A percentile compares a stretch with the other conserved stretches of the same genome.
phyloP scores from a whole-genome alignment of 306 rosid species.

The Malus domestica region DNA sequence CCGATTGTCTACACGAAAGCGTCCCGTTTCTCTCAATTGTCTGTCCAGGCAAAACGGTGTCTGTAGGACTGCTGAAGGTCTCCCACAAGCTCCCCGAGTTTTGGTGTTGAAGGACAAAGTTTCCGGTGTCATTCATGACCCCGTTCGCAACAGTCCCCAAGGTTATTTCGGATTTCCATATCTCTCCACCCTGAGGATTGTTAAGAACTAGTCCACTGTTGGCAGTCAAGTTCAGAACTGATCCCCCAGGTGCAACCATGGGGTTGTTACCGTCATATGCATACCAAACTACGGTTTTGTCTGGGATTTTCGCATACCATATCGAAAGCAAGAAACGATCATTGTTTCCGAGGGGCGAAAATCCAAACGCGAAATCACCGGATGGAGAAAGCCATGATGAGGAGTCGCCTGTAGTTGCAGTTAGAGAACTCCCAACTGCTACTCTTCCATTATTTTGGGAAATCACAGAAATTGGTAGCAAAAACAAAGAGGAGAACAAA shows the following conservation, averaged over 20 bases:
- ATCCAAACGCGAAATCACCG: background rate
- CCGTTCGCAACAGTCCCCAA: background rate
- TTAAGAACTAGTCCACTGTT: background rate
- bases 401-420: slow-evolving; percentile 21
- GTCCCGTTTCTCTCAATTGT: slow-evolving; percentile 1
- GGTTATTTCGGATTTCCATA: background rate
- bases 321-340: slow-evolving; percentile 30
- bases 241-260: slow-evolving; percentile 13
- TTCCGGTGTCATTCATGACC: slow-evolving; percentile 10
- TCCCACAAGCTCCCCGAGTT: slow-evolving; percentile 23
- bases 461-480: slow-evolving; percentile 11
- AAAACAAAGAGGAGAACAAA: background rate
- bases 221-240: slow-evolving; percentile 7
- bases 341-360: background rate
- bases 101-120: slow-evolving; percentile 2
- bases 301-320: slow-evolving; percentile 43
- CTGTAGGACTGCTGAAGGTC: slow-evolving; percentile 33
- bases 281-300: slow-evolving; percentile 37
- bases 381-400: slow-evolving; percentile 29
- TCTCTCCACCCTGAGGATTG: background rate
- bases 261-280: background rate
- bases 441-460: slow-evolving; percentile 25
- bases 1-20: slow-evolving; percentile 16
- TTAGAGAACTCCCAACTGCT: slow-evolving; percentile 18
- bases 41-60: slow-evolving; percentile 43